Evolutionary conservation across 2,329 filamentous ascomycete genomes (phyloP).

Genomic region (Podosphaera fusca): DNA sequence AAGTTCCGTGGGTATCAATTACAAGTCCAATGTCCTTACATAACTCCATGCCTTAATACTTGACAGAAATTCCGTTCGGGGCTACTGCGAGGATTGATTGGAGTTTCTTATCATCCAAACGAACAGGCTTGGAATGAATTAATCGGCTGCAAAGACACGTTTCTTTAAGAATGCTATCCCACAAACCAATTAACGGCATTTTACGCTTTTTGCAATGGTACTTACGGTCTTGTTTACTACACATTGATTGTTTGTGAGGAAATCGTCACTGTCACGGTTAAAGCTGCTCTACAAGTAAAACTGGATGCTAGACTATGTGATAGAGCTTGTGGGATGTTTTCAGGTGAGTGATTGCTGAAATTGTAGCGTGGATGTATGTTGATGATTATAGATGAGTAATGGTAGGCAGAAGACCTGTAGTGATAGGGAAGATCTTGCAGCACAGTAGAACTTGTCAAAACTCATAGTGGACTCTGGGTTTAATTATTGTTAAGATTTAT

Average conservation of each 20-base stretch:
- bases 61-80: neutral
- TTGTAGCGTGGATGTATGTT: too few species aligned
- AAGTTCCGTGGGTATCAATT: too few species aligned
- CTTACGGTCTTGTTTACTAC: neutral
- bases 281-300: neutral
- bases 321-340: too few species aligned
- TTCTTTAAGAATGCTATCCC: neutral
- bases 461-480: too few species aligned
- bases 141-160: neutral
- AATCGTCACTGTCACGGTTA: neutral
- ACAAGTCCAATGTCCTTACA: too few species aligned
- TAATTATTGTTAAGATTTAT: too few species aligned
- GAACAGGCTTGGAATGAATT: neutral
- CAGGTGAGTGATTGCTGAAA: too few species aligned
- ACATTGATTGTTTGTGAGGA: neutral
- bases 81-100: neutral
- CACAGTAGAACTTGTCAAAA: too few species aligned
- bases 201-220: neutral
- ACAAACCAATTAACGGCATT: neutral
- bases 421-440: too few species aligned
- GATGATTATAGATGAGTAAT: too few species aligned
- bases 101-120: neutral
- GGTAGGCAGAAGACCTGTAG: too few species aligned
- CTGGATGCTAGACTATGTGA: neutral
- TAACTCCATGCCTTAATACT: too few species aligned